Conservation (phyloP, 2,329 filamentous ascomycete genomes). For the Fusarium sp. region DNA sequence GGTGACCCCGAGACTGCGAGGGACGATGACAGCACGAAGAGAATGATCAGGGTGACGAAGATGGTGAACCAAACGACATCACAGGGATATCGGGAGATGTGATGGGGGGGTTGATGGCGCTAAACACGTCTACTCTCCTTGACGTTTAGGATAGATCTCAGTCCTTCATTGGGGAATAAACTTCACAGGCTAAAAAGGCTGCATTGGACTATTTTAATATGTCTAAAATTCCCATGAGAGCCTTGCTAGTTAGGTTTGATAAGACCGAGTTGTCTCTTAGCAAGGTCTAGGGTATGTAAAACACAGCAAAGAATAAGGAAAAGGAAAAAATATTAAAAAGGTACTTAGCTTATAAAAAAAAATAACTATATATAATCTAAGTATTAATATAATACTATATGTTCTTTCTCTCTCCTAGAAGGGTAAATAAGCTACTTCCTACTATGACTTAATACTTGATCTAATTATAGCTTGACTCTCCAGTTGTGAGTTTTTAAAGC, state of each 20-base stretch:
- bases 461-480: background rate
- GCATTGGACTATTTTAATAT: background rate
- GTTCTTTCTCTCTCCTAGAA: background rate
- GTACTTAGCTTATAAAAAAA: background rate
- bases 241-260: background rate
- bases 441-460: background rate
- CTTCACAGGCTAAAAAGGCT: background rate
- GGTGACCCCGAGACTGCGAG: slow-evolving; percentile 6
- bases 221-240: background rate
- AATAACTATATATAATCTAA: background rate
- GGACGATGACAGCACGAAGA: slow-evolving; percentile 19
- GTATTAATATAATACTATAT: background rate
- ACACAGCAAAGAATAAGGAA: background rate
- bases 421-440: background rate
- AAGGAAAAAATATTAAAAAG: background rate
- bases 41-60: slow-evolving; percentile 14
- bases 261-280: background rate
- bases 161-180: background rate
- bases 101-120: background rate
- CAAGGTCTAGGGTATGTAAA: background rate
- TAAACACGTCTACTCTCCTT: background rate
- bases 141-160: background rate
- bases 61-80: background rate
- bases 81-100: background rate
- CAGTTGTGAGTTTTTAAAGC: too few relatives aligned